Conservation (phyloP, 202 grass and related monocot genomes). For the Brachypodium distachyon region DNA sequence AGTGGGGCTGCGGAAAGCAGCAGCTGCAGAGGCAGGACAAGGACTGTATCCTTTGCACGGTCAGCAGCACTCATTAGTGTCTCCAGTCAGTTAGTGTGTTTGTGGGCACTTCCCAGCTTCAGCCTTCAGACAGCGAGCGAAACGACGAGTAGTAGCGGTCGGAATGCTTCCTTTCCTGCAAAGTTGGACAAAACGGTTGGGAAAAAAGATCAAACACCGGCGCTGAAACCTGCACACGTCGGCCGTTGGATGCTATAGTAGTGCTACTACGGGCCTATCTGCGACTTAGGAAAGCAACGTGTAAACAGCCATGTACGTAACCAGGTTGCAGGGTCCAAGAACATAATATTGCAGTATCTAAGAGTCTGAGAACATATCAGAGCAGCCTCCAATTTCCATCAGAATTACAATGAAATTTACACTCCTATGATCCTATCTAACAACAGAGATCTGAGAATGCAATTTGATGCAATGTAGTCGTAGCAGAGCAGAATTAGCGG, state of each 20-base stretch:
- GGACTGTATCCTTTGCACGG: constrained; percentile 10
- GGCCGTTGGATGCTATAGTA: constrained; percentile 10
- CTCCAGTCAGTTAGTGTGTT: background rate
- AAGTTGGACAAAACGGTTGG: constrained; percentile 56
- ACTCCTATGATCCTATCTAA: too few species aligned
- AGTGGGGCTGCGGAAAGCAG: constrained; percentile 28
- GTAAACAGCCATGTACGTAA: constrained; percentile 32
- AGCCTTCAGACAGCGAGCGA: background rate
- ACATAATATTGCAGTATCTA: too few species aligned
- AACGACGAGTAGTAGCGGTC: background rate
- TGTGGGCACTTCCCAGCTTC: background rate
- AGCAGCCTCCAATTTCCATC: too few species aligned
- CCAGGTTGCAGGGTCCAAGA: too few species aligned
- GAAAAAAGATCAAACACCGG: constrained; percentile 33
- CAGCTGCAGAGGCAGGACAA: constrained; percentile 32
- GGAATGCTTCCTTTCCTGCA: constrained; percentile 16
- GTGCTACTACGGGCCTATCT: background rate
- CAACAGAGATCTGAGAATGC: too few species aligned
- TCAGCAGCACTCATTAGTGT: too few species aligned
- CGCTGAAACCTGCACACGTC: background rate
- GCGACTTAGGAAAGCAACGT: constrained; percentile 24
- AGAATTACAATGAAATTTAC: too few species aligned
- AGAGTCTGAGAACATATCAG: too few species aligned
- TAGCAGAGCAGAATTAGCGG: too few species aligned
- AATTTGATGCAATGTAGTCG: too few species aligned